Conservation (phyloP, 805 yeast genomes). For the Kuraishia floccosa region DNA sequence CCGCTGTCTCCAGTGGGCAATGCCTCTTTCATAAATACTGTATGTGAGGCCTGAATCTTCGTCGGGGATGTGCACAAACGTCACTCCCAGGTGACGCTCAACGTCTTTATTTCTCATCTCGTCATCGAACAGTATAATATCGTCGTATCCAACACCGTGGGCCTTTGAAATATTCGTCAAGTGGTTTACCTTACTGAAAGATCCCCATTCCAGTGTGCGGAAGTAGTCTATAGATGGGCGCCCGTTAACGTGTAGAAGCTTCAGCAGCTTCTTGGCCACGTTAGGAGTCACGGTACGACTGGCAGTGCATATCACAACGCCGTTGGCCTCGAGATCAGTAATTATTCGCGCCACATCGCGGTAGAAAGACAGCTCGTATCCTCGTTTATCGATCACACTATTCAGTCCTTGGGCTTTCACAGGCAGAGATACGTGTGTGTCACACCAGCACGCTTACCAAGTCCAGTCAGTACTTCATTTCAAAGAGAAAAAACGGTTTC, state of each 20-base stretch:
- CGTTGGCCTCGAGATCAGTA: constrained; percentile 31
- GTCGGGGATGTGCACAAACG: constrained; percentile 52
- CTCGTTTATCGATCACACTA: constrained; percentile 39
- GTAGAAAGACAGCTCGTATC: constrained; percentile 46
- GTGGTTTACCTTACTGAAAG: constrained; percentile 47
- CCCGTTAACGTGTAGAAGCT: constrained; percentile 38
- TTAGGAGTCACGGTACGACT: constrained; percentile 72
- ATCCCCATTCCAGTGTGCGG: constrained; percentile 60
- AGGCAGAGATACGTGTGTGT: constrained; percentile 57
- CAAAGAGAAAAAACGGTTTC: too few species aligned
- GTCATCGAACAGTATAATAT: constrained; percentile 64
- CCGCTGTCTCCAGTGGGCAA: constrained; percentile 20
- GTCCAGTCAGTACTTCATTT: not conserved
- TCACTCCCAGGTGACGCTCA: constrained; percentile 48
- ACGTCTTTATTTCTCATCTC: constrained; percentile 74
- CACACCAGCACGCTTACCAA: constrained; percentile 54
- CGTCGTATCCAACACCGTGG: constrained; percentile 30
- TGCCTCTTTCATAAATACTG: constrained; percentile 34
- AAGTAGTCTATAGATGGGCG: constrained; percentile 37
- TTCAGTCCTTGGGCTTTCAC: constrained; percentile 10
- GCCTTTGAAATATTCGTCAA: constrained; percentile 35
- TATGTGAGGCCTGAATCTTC: constrained; percentile 47
- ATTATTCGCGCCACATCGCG: constrained; percentile 60
- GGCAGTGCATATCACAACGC: constrained; percentile 53
- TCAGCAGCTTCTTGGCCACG: constrained; percentile 58